Base-by-base conservation (phyloP, 805 yeast genomes). In the Zygoascus ofunaensis region DNA sequence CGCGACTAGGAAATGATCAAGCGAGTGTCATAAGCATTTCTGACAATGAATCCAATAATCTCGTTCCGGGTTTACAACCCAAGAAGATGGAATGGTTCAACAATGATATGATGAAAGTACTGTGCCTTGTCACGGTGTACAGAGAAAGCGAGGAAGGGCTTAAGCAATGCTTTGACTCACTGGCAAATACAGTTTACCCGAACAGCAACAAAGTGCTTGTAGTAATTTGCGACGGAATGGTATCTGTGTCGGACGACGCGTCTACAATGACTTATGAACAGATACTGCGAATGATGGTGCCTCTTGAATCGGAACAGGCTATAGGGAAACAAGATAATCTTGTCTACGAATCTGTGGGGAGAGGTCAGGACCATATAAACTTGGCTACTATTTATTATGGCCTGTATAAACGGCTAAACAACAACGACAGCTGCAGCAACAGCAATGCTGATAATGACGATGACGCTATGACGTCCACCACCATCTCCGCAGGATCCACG, bases 351-450 rank as follows among this genome's bases (percentile, higher is more conserved):
- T 87, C 95, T 3, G 94, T 86, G 38, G 90, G 94, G 3, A 22
- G 45, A 4, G 94, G 94, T 52, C 51, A 80, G 1, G 83, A 80
- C 59, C 77, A 94, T 64, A 92, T 85, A 56, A 86, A 86, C 58
- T 81, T 81, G 87, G 94, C 95, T 12, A 82, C 83, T 60, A 80
- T 85, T 3, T 85, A 82, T 57, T 77, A 87, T 7, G 95, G 95
- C 0, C 85, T 79, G 58, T 86, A 86, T 63, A 81, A 79, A 53
- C 30, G 10, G 7, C 7, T 7, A 8, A 26, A 26, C 7, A 26
- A 26, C 10, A 26, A 12, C 12, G 30, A 26, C 12, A 5, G 14
- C 5, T 12, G 14, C 7, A 5, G 14, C 5, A 14, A 17, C 7
- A n/a, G 15, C n/a, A 17, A 15, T 34, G 20, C 17, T 36, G 20